Evolutionary conservation across 768 basidiomycete species (phyloP).

Genomic region (Mrakia gelida): DNA sequence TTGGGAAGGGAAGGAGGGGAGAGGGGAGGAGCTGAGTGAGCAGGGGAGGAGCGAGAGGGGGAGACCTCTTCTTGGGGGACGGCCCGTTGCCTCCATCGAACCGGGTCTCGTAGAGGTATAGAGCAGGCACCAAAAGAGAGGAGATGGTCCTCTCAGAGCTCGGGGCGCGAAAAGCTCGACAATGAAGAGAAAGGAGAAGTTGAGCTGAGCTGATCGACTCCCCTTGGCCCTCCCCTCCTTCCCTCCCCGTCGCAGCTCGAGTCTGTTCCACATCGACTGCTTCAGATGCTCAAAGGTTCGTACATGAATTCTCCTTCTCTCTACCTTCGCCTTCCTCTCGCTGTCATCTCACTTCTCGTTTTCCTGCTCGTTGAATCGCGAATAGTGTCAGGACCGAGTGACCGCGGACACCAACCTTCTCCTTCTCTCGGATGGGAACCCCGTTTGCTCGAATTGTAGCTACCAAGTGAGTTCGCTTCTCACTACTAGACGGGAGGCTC

Average conservation of each 20-base stretch:
- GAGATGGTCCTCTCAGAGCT: no score
- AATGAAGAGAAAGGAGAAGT: conserved; percentile 60
- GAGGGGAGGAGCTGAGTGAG: no score
- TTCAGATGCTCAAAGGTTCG: conserved; percentile 84
- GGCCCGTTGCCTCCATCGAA: no score
- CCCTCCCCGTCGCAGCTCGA: conserved; percentile 24
- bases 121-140: no score
- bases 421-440: conserved; percentile 93
- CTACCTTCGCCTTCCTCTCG: not conserved
- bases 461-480: conserved; percentile 39
- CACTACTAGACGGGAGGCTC: not conserved
- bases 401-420: conserved; percentile 91
- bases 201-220: conserved; percentile 52
- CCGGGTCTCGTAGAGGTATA: no score
- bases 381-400: conserved; percentile 33
- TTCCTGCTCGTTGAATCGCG: not conserved
- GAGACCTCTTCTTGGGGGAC: no score
- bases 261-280: conserved; percentile 44
- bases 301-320: not conserved
- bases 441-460: conserved; percentile 55
- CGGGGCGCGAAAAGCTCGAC: no score
- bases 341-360: not conserved
- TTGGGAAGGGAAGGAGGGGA: not conserved
- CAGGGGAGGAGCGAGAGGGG: no score
- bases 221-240: conserved; percentile 1